These are phyloP conservation scores for Mycena belliarum DNA, from an alignment of 768 basidiomycete genomes.

Conservation along the genomic window DNA sequence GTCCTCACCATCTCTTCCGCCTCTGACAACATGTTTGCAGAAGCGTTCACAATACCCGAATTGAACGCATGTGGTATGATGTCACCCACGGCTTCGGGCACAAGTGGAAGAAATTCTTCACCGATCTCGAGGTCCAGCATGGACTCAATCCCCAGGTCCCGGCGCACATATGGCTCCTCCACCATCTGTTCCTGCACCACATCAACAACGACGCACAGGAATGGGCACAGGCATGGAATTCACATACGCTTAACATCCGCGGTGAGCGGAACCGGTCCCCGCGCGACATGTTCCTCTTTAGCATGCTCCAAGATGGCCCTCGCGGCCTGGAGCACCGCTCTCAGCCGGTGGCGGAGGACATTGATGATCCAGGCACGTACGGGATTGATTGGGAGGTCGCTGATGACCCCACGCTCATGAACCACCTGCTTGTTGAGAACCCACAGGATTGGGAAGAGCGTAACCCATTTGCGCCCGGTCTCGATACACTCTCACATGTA, in stretches of 20 bases:
- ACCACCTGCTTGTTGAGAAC: slow-evolving; percentile 9
- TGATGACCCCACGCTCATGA: slow-evolving; percentile 5
- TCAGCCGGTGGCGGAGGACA: background rate
- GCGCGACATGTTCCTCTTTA: slow-evolving; percentile 20
- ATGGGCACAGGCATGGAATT: slow-evolving; percentile 32
- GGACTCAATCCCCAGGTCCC: slow-evolving; percentile 19
- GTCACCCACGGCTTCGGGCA: slow-evolving; percentile 9
- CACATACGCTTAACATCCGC: slow-evolving; percentile 17
- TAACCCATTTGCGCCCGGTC: slow-evolving; percentile 2
- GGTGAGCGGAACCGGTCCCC: slow-evolving; percentile 15
- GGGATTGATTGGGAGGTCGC: slow-evolving; percentile 21
- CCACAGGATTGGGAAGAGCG: slow-evolving; percentile 7
- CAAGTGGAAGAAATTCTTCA: slow-evolving; percentile 34
- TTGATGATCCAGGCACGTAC: slow-evolving; percentile 3
- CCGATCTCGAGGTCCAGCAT: slow-evolving; percentile 25
- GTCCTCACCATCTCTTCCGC: background rate
- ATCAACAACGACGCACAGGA: slow-evolving; percentile 27
- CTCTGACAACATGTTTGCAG: background rate
- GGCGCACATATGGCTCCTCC: slow-evolving; percentile 33
- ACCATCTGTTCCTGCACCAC: slow-evolving; percentile 27
- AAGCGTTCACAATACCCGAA: slow-evolving; percentile 15
- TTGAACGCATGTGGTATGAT: slow-evolving; percentile 32
- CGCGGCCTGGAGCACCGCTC: slow-evolving; percentile 12
- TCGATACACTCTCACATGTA: background rate
- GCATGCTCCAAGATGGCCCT: slow-evolving; percentile 18